Evolutionary conservation across 495 filamentous ascomycete genomes (phyloP), one percentile per base, ranked within the genome.

Genomic region (Podospora australis): DNA sequence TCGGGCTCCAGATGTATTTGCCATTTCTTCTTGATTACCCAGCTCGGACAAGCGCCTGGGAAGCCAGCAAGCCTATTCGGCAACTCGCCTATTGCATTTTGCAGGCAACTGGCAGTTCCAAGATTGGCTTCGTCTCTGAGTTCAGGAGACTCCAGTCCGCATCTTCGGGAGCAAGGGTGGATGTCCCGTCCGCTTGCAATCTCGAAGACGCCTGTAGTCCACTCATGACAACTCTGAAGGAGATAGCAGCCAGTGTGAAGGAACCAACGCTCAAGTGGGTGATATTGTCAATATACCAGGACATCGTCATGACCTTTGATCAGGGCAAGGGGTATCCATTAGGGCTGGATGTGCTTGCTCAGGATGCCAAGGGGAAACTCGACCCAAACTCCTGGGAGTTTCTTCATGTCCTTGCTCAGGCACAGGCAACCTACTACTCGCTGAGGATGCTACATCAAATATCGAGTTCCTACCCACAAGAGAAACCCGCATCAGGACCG

Each of bases 361-460:
- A 57, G 10, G 56, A 46, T n/a, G 57, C 41, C 1, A 25, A 26
- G 38, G 58, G 41, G 6, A 57, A 39, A 22, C 54, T 54, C 6
- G 50, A 64, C 17, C 40, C 53, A 2, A 20, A 50, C 25, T 66
- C 68, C 6, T 88, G 84, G 86, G 70, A 73, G 1, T 71, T 78
- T 20, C 59, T 87, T 17, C 84, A 90, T 40, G 70, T 85, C 9
- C 56, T 71, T 10, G 83, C 82, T 4, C 80, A 86, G 50, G 59
- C 79, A 0, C 78, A 86, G 23, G 78, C 78, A 2, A 74, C 73
- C 3, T 65, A 77, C 6, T 88, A 88, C 53, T 86, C 84, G 0
- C 54, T 89, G 0, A 73, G 84, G 22, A 82, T 88, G 49, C 55
- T 82, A 2, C 69, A 70, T 25, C 83, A 88, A 49, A 58, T 82